phyloP scores from a whole-genome alignment of 345 rosid species.

The Camelina neglecta region DNA sequence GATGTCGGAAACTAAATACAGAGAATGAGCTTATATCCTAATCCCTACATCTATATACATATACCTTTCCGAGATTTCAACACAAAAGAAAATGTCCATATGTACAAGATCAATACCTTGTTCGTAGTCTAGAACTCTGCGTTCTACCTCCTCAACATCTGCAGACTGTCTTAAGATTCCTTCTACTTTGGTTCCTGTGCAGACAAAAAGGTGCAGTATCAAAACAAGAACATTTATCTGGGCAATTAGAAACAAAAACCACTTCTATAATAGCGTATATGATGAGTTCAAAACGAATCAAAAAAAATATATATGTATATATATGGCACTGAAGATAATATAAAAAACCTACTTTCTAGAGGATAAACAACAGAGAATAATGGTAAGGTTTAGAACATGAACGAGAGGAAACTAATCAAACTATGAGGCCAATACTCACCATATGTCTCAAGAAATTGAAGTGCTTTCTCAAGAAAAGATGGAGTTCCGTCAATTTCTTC shows the following conservation, averaged over 20 bases:
- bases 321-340: not conserved
- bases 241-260: not conserved
- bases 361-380: slow-evolving; percentile 7
- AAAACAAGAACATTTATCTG: slow-evolving; percentile 15
- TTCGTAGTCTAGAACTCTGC: slow-evolving; percentile 88
- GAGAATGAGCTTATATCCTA: not conserved
- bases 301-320: not conserved
- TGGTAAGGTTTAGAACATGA: not conserved
- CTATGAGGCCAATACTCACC: slow-evolving; percentile 56
- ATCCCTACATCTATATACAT: not conserved
- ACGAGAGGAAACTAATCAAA: slow-evolving; percentile 3
- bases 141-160: slow-evolving; percentile 98
- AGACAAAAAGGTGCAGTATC: slow-evolving; percentile 40
- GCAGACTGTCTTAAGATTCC: slow-evolving; percentile 97
- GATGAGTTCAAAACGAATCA: not conserved
- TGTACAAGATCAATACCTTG: slow-evolving; percentile 60
- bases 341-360: not conserved
- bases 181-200: slow-evolving; percentile 76
- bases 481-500: slow-evolving; percentile 99
- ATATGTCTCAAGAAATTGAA: slow-evolving; percentile 85
- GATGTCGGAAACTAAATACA: not conserved
- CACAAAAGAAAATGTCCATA: slow-evolving; percentile 30
- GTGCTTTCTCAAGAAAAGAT: slow-evolving; percentile 98
- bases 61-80: not conserved
- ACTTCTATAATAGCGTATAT: slow-evolving; percentile 7